Evolutionary conservation across 257 asterid genomes (phyloP).

Genomic region (Coffea canephora): DNA sequence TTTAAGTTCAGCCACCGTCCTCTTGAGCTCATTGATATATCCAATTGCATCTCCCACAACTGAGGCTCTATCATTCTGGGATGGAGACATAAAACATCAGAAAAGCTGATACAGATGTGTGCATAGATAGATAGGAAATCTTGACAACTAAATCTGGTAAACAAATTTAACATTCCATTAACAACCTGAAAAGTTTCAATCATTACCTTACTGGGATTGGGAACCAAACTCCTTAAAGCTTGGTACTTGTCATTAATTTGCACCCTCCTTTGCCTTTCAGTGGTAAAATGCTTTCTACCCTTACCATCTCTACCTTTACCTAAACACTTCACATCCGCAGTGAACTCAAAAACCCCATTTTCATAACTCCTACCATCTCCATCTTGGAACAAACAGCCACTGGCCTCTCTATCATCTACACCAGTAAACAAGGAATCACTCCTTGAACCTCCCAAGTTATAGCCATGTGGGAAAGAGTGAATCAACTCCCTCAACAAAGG

Average conservation of each 20-base stretch:
- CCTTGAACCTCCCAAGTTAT: conserved; percentile 36
- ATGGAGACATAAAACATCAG: neutral
- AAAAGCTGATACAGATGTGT: neutral
- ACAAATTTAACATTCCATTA: neutral
- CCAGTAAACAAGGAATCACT: conserved; percentile 53
- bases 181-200: neutral
- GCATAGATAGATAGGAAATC: neutral
- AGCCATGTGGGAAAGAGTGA: conserved; percentile 61
- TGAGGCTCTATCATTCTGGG: conserved; percentile 28
- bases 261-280: conserved; percentile 81
- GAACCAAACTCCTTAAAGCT: conserved; percentile 55
- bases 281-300: conserved; percentile 59
- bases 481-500: conserved; percentile 73
- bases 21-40: conserved; percentile 33
- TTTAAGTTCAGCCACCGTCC: conserved; percentile 28
- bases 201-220: conserved; percentile 73
- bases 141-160: neutral
- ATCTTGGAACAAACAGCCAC: conserved; percentile 42
- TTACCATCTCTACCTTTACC: conserved; percentile 54
- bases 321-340: conserved; percentile 52
- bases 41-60: conserved; percentile 34
- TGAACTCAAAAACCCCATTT: conserved; percentile 61
- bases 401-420: conserved; percentile 56
- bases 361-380: conserved; percentile 48
- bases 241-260: conserved; percentile 56